These are phyloP conservation scores for Testicularia cyperi DNA, from an alignment of 1,284 basidiomycete genomes.

Conservation along the genomic window DNA sequence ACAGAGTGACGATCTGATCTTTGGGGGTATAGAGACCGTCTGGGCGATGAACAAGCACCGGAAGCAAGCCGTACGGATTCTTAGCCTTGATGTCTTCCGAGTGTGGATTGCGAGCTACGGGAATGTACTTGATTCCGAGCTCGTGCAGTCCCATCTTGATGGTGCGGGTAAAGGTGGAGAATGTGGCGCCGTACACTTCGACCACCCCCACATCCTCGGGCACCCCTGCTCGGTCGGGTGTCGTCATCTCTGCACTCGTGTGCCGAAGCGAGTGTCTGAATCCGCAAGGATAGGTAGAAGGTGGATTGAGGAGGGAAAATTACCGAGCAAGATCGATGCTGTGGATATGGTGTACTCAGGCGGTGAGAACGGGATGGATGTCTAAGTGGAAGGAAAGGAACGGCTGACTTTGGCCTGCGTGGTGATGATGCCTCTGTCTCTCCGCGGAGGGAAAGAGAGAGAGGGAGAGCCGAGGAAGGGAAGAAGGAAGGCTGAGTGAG, in stretches of 20 bases:
- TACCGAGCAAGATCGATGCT: too few relatives aligned
- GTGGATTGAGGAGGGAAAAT: neutral
- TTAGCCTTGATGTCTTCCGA: slow-evolving; percentile 13
- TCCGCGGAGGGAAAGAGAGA: too few relatives aligned
- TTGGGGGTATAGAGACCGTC: slow-evolving; percentile 25
- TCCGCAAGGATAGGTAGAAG: neutral
- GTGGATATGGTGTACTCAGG: too few relatives aligned
- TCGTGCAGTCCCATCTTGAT: slow-evolving; percentile 23
- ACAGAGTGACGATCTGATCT: slow-evolving; percentile 14
- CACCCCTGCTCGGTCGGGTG: slow-evolving; percentile 10
- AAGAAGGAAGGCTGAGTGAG: too few relatives aligned
- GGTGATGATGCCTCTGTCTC: too few relatives aligned
- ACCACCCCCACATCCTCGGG: slow-evolving; percentile 30
- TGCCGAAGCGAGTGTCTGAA: neutral
- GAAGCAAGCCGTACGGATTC: slow-evolving; percentile 27
- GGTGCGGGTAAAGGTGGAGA: slow-evolving; percentile 23
- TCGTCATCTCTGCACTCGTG: slow-evolving; percentile 36
- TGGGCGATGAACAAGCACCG: slow-evolving; percentile 24
- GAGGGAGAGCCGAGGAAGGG: too few relatives aligned
- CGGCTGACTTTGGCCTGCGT: too few relatives aligned
- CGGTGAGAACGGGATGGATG: too few relatives aligned
- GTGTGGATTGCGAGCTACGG: slow-evolving; percentile 8
- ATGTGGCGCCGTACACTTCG: slow-evolving; percentile 19
- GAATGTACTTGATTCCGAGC: slow-evolving; percentile 23
- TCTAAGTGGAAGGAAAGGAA: too few relatives aligned